Evolutionary conservation across 1,284 basidiomycete species (phyloP).

Genomic region (Ceratobasidium sp.): DNA sequence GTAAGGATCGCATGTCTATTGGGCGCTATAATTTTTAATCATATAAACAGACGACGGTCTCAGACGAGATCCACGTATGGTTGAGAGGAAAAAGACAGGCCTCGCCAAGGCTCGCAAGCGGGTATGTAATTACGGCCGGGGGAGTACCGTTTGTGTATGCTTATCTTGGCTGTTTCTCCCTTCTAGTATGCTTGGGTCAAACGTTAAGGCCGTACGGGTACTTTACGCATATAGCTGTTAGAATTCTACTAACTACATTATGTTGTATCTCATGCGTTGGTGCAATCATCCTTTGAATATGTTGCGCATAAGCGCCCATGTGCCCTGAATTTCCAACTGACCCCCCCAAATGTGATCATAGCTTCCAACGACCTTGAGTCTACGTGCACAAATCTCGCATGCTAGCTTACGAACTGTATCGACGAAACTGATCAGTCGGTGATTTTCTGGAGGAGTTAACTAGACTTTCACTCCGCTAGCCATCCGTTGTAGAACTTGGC

Average conservation of each 20-base stretch:
- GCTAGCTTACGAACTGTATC: background rate
- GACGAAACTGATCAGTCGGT: background rate
- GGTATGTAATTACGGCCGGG: slow-evolving; percentile 65
- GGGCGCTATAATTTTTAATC: background rate
- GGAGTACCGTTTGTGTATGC: slow-evolving; percentile 47
- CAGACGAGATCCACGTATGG: slow-evolving; percentile 94
- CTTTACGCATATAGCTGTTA: background rate
- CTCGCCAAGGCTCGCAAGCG: slow-evolving; percentile 91
- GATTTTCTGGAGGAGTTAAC: background rate
- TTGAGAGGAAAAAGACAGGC: slow-evolving; percentile 97
- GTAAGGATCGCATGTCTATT: slow-evolving; percentile 60
- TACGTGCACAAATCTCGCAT: background rate
- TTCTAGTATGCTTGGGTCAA: slow-evolving; percentile 93
- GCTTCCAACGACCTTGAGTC: slow-evolving; percentile 2
- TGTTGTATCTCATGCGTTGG: background rate
- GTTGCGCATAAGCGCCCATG: slow-evolving; percentile 15
- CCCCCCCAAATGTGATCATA: background rate
- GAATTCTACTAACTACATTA: background rate
- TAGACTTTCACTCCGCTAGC: background rate
- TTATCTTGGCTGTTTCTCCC: slow-evolving; percentile 42
- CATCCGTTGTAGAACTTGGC: background rate
- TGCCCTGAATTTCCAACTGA: slow-evolving; percentile 16
- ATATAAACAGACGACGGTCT: slow-evolving; percentile 56
- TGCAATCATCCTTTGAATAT: background rate
- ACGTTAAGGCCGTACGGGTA: slow-evolving; percentile 66